Base-by-base conservation (phyloP, 1,139 yeast species). In the Protomyces inouyei region DNA sequence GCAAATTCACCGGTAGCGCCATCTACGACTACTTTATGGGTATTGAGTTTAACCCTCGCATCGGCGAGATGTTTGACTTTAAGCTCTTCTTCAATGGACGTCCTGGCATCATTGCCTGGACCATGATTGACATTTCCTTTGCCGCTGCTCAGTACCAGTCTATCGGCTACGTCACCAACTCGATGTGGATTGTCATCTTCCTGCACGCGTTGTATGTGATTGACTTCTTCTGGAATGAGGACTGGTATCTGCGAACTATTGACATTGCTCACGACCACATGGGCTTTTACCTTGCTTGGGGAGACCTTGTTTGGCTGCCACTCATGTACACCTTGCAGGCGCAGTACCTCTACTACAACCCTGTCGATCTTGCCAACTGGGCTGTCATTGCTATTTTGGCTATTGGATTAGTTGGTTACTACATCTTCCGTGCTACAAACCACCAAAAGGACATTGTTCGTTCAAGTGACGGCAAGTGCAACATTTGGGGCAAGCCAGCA, bases 261-360 rank as follows among this genome's bases (percentile, higher is more conserved):
- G 98, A 93, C 73, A 84, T 91, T 61, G 88, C 95, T n/a, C 21
- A 89, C 96, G 98, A 93, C 76, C 98, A 98, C 0, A 90, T 93
- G 75, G 98, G 98, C 0, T 91, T 86, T 76, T 93, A 93, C 98
- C 80, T 93, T 63, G 85, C 92, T 6, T 92, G 92, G 78, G 98
- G 98, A 37, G 98, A 93, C 74, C 80, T 92, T 72, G 85, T 95
- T 0, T 83, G 95, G 79, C 89, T 93, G 21, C 98, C 98, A 37
- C 91, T 93, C 79, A 83, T 96, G 1, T 93, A 93, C 74, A 82
- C 93, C 3, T 75, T 93, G 67, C 98, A 93, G 73, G 81, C 96
- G 1, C 82, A 98, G 68, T 93, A 85, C 74, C 78, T 92, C 68
- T 83, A 91, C 3, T 81, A 86, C 60, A 83, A 85, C 68, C 85